Percentiles rank a stretch among this genome's conserved stretches.
These are phyloP conservation scores for Massospora cicadina DNA, from an alignment of 371 early-diverging fungal genomes.

Conservation along the genomic window DNA sequence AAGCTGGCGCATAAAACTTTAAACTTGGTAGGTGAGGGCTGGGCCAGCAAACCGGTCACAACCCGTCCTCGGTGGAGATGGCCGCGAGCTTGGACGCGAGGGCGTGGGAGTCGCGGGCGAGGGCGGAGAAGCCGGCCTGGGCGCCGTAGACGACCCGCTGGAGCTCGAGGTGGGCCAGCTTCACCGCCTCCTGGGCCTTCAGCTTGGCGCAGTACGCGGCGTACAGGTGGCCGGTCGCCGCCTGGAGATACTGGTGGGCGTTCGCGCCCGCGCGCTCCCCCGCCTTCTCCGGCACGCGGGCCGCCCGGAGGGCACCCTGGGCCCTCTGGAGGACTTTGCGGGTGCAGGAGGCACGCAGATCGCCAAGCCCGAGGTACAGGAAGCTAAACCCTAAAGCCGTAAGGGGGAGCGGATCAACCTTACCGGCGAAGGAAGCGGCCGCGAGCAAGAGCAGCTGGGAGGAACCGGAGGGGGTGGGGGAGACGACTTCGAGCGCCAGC, in stretches of 20 bases:
- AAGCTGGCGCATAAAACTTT: no score
- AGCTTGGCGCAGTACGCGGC: not conserved
- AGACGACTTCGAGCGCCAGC: not conserved
- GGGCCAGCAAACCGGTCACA: no score
- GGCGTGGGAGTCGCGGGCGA: not conserved
- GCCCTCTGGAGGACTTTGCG: not conserved
- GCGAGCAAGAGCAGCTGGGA: not conserved
- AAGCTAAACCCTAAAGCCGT: not conserved
- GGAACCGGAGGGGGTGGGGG: not conserved
- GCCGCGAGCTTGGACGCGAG: not conserved
- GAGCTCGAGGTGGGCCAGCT: not conserved
- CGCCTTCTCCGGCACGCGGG: not conserved
- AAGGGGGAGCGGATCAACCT: not conserved
- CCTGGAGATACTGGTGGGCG: not conserved
- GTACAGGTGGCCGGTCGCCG: constrained; percentile 1
- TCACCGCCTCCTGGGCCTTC: not conserved
- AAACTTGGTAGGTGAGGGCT: no score
- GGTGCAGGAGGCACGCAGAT: not conserved
- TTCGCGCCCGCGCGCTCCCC: not conserved
- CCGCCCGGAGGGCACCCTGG: not conserved
- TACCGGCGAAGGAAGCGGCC: constrained; percentile 3
- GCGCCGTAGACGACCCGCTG: not conserved
- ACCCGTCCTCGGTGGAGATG: not conserved
- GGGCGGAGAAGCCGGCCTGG: not conserved
- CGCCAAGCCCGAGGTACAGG: not conserved